Base-by-base conservation (phyloP, 164 flowering plant species). In the Vitis rupestris region DNA sequence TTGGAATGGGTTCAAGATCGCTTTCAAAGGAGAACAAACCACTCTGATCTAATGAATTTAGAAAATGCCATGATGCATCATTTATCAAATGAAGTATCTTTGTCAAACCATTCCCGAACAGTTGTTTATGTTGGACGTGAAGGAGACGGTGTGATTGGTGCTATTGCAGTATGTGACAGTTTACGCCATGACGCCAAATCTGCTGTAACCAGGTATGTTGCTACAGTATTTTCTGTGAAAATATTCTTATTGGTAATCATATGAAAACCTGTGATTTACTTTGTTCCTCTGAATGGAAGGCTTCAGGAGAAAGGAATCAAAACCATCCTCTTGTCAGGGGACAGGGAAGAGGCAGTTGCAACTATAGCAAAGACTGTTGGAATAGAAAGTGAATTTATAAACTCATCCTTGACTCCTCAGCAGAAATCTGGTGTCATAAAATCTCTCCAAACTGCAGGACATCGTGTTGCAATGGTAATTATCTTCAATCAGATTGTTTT, bases 271-370 rank as follows among this genome's bases (percentile, higher is more conserved):
- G 15, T 30, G 48, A 69, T 59, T 51, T 50, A 37, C 30, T 51
- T 30, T 67, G 49, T 60, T 66, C 59, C 59, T 70, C 23, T 66
- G 59, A 19, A 63, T 55, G 50, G 62, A 66, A 94, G 98, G 88
- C 89, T 94, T 52, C 87, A 81, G 75, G 74, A 85, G 74, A 86
- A 80, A 79, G 94, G 97, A 61, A 88, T 94, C 83, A 83, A 75
- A 73, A 86, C 93, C 52, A 73, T 89, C 64, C 85, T 94, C 15
- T 76, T 92, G 68, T 94, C 98, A 64, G 98, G 98, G 57, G 98
- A 94, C 87, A 90, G 96, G 98, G 97, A 94, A 92, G 98, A 90
- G 92, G 97, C 98, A 89, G 98, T 91, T 68, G 93, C 93, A 92
- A 84, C 79, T 47, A 75, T 90, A 70, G 98, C 93, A 66, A 81